Evolutionary conservation across 305 asterid genomes (phyloP).

Genomic region (Fraxinus nigra): DNA sequence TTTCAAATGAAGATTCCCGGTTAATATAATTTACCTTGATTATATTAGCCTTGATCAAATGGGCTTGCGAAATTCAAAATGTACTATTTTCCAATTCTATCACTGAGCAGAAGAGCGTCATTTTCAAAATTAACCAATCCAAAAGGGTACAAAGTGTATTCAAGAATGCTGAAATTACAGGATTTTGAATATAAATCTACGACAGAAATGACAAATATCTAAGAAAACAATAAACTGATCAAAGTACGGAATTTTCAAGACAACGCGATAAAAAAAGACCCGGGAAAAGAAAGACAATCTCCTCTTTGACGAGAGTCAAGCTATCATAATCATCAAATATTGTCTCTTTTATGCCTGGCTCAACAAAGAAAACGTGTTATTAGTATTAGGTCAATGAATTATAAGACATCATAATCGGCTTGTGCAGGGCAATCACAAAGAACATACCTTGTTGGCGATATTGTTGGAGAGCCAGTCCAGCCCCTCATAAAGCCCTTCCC

Average conservation of each 20-base stretch:
- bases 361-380: neutral
- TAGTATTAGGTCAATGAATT: neutral
- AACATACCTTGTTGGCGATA: slow-evolving; percentile 53
- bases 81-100: neutral
- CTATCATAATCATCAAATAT: slow-evolving; percentile 29
- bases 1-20: neutral
- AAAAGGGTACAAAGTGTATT: neutral
- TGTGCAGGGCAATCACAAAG: neutral
- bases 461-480: slow-evolving; percentile 62
- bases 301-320: slow-evolving; percentile 33
- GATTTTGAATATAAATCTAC: slow-evolving; percentile 22
- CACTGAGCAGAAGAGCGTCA: neutral
- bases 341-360: slow-evolving; percentile 38
- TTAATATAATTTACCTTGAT: neutral
- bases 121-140: neutral
- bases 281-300: slow-evolving; percentile 20
- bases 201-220: neutral
- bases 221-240: neutral
- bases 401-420: neutral
- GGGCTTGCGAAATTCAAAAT: neutral
- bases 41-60: neutral
- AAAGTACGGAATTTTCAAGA: neutral
- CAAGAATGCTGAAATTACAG: slow-evolving; percentile 1
- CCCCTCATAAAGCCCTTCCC: slow-evolving; percentile 54
- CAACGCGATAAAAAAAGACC: slow-evolving; percentile 10